A percentile compares a stretch with the other conserved stretches of the same genome.
Evolutionary conservation across 2,329 filamentous ascomycete species (phyloP).

Genomic region (Exophiala xenobiotica): DNA sequence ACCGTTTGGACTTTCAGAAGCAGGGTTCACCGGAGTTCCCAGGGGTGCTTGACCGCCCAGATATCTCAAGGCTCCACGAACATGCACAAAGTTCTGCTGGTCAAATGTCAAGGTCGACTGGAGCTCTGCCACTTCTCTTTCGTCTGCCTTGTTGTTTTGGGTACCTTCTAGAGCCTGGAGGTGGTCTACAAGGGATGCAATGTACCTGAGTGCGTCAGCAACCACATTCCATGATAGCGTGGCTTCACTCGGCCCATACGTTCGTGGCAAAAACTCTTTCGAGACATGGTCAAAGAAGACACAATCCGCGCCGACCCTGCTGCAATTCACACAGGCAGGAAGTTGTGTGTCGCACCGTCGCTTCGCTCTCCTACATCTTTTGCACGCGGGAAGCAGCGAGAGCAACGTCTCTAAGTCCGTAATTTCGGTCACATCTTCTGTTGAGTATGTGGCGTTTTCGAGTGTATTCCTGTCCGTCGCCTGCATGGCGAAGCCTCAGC

Average conservation of each 20-base stretch:
- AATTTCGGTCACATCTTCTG: background rate
- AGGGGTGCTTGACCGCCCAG: background rate
- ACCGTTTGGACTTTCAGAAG: background rate
- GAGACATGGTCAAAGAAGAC: constrained; percentile 13
- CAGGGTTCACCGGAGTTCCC: background rate
- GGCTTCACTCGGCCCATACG: background rate
- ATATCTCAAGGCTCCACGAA: constrained; percentile 3
- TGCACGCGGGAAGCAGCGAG: constrained; percentile 3
- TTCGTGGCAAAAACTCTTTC: constrained; percentile 6
- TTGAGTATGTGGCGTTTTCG: background rate
- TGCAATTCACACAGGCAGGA: constrained; percentile 11
- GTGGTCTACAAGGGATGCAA: constrained; percentile 8
- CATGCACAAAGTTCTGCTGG: constrained; percentile 1
- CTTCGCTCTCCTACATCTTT: constrained; percentile 4
- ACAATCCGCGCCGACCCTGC: constrained; percentile 8
- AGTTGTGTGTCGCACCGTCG: constrained; percentile 5
- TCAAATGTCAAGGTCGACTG: background rate
- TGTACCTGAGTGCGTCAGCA: background rate
- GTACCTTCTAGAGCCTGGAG: background rate
- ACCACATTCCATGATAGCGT: background rate
- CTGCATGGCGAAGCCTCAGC: too few relatives aligned
- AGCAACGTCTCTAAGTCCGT: constrained; percentile 5
- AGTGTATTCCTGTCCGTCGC: background rate
- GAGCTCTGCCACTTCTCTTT: background rate
- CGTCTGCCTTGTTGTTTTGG: background rate